Percentiles rank a stretch among this genome's conserved stretches.
Evolutionary conservation across 495 filamentous ascomycete species (phyloP).

Genomic region (Xylaria bambusicola): DNA sequence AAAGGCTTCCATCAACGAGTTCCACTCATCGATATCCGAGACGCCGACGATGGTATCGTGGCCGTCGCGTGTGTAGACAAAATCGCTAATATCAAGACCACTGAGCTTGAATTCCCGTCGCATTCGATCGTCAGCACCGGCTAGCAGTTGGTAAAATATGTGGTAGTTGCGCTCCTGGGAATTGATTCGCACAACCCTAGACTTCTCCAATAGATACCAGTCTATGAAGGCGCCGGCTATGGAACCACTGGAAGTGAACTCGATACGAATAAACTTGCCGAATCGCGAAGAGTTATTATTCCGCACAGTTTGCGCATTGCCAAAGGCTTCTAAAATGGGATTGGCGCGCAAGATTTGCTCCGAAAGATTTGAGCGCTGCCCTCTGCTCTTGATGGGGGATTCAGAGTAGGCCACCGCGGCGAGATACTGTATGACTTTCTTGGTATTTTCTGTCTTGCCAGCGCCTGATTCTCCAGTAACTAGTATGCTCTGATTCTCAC

Average conservation of each 20-base stretch:
- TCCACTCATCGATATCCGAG: constrained; percentile 90
- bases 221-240: constrained; percentile 97
- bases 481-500: constrained; percentile 94
- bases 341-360: constrained; percentile 96
- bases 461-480: constrained; percentile 98
- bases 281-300: constrained; percentile 99
- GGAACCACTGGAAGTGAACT: constrained; percentile 86
- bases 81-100: constrained; percentile 75
- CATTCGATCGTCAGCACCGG: constrained; percentile 72
- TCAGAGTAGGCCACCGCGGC: constrained; percentile 90
- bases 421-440: constrained; percentile 99
- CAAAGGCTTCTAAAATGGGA: constrained; percentile 97
- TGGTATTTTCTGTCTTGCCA: constrained; percentile 99
- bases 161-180: constrained; percentile 92
- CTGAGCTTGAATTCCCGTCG: constrained; percentile 75
- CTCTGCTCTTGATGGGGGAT: constrained; percentile 62
- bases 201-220: constrained; percentile 98
- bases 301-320: constrained; percentile 94
- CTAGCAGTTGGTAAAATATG: constrained; percentile 93
- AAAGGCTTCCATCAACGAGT: constrained; percentile 86
- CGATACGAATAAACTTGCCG: constrained; percentile 98
- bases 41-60: constrained; percentile 90
- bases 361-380: constrained; percentile 83
- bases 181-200: constrained; percentile 86
- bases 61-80: constrained; percentile 86